Base-by-base conservation (phyloP, 345 rosid genomes). In the Citrus inodora region DNA sequence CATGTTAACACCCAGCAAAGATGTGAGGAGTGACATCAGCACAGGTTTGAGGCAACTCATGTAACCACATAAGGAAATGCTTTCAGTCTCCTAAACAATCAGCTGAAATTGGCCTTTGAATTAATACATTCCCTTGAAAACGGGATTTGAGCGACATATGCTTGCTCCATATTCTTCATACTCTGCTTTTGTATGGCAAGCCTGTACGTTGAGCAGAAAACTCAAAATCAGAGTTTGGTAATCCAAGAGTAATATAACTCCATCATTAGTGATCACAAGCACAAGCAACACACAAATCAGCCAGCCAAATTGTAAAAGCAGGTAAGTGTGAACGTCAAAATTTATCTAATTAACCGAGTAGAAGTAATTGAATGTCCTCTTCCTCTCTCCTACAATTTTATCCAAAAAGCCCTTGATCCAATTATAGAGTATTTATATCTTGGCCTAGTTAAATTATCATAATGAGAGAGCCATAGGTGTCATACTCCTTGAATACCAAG, bases 111-210 rank as follows among this genome's bases (percentile, higher is more conserved):
- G 42, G 63, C 38, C 10, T 74, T 48, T 46, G 76, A 67, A 75
- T 89, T 82, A 97, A 82, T 89, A 97, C 99, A 97, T 97, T 73
- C 99, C 99, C 83, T 97, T 97, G 88, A 97, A 97, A 69, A 94
- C 95, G n/a, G 99, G 98, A 87, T 97, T 97, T 70, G 99, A 89
- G 27, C 99, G 99, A 84, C 99, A 97, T 73, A 97, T 93, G 88
- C 98, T 94, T 55, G 99, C 98, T 81, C 99, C 99, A 73, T 87
- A 89, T 85, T 97, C 99, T 78, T 94, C 98, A 1, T 97, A 97
- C 82, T 97, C 99, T 76, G 87, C 97, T 89, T 96, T 96, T 74
- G 99, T 96, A 83, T 95, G 98, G 82, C 98, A 92, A 76, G 98
- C 93, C 99, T 96, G 93, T 78, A 81, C 60, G 53, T 24, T 14